These are phyloP conservation scores for Coelastrella sp. DNA, from an alignment of 139 green algal species.

Conservation along the genomic window DNA sequence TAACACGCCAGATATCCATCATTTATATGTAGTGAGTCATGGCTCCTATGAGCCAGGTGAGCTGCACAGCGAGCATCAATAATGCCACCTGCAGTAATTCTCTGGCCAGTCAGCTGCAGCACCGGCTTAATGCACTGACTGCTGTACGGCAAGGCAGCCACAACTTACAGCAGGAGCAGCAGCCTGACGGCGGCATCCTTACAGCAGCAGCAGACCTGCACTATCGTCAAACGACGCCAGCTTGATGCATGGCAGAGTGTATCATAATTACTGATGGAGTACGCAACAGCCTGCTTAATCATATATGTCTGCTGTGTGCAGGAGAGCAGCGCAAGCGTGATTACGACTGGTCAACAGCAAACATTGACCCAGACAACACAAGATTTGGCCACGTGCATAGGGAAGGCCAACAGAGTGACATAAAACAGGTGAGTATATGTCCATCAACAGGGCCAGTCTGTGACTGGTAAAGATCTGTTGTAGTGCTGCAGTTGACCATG, in stretches of 20 bases:
- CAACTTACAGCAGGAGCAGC: no score
- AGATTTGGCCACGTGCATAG: slow-evolving; percentile 64
- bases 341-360: slow-evolving; percentile 73
- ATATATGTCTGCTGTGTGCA: slow-evolving; percentile 4
- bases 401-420: slow-evolving; percentile 45
- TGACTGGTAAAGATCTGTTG: no score
- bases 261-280: no score
- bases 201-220: no score
- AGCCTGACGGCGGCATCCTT: no score
- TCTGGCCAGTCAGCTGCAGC: no score
- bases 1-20: slow-evolving; percentile 36
- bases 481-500: background rate
- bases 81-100: background rate
- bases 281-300: background rate
- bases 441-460: background rate
- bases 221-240: no score
- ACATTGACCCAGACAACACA: slow-evolving; percentile 60
- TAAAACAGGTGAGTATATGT: slow-evolving; percentile 60
- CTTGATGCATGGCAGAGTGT: no score
- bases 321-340: slow-evolving; percentile 69
- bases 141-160: no score
- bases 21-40: slow-evolving; percentile 72
- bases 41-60: slow-evolving; percentile 63
- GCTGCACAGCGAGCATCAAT: background rate
- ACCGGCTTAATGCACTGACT: no score